Evolutionary conservation across 805 yeast species (phyloP).

Genomic region (Saccharomycopsis selenospora): DNA sequence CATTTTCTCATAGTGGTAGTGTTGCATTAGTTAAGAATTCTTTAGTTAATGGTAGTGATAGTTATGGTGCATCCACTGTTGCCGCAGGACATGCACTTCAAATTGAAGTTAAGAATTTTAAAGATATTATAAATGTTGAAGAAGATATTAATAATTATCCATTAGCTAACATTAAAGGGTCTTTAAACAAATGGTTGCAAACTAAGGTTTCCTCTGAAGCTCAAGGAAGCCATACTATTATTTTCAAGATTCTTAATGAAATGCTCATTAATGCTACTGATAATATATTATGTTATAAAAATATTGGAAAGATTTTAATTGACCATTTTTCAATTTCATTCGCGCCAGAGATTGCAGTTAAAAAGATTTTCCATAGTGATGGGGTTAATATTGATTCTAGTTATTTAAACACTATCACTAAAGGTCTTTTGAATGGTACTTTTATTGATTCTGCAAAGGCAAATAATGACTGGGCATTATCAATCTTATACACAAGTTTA

Average conservation of each 20-base stretch:
- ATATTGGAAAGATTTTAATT: slow-evolving; percentile 3
- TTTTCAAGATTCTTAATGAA: slow-evolving; percentile 13
- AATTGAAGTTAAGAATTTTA: slow-evolving; percentile 8
- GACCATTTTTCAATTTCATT: slow-evolving; percentile 15
- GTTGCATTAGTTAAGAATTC: slow-evolving; percentile 7
- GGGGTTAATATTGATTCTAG: slow-evolving; percentile 5
- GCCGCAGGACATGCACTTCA: not conserved
- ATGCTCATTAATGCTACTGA: slow-evolving; percentile 5
- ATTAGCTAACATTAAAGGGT: slow-evolving; percentile 12
- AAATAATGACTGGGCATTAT: slow-evolving; percentile 16
- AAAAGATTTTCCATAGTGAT: not conserved
- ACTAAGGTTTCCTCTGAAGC: slow-evolving; percentile 8
- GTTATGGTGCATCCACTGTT: not conserved
- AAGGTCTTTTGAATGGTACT: not conserved
- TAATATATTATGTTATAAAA: slow-evolving; percentile 6
- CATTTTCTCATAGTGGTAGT: slow-evolving; percentile 12
- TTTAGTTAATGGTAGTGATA: not conserved
- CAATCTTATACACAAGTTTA: slow-evolving; percentile 16
- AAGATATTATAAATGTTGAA: slow-evolving; percentile 11
- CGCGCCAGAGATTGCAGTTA: slow-evolving; percentile 1
- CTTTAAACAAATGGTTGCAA: slow-evolving; percentile 16
- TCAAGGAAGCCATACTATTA: slow-evolving; percentile 7
- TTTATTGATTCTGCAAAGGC: slow-evolving; percentile 5
- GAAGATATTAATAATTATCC: slow-evolving; percentile 12
- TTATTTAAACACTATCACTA: slow-evolving; percentile 6